Percentiles rank a stretch among this genome's conserved stretches.
These are phyloP conservation scores for Neonectria magnoliae DNA, from an alignment of 2,329 filamentous ascomycete genomes.

Conservation along the genomic window DNA sequence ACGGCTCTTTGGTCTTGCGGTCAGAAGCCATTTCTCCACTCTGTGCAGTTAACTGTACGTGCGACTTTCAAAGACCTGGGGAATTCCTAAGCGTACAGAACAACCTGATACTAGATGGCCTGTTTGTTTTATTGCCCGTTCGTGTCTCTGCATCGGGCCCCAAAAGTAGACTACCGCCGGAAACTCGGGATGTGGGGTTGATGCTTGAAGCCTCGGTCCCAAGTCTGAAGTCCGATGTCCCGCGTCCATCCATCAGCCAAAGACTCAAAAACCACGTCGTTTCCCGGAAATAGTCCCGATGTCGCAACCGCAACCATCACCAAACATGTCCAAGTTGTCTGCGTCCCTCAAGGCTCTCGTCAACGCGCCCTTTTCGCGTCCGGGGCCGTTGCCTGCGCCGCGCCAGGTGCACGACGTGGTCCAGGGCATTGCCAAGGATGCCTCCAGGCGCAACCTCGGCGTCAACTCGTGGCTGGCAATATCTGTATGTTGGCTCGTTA, in stretches of 20 bases:
- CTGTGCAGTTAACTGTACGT: neutral
- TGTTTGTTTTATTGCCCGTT: slow-evolving; percentile 24
- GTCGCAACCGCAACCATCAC: slow-evolving; percentile 27
- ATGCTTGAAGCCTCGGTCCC: slow-evolving; percentile 23
- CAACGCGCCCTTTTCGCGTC: slow-evolving; percentile 73
- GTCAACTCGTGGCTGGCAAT: slow-evolving; percentile 72
- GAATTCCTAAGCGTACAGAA: neutral
- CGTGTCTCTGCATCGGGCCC: slow-evolving; percentile 18
- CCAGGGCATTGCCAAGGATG: slow-evolving; percentile 70
- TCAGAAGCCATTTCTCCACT: slow-evolving; percentile 29
- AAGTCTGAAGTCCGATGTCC: slow-evolving; percentile 33
- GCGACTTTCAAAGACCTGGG: neutral
- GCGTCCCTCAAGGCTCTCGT: slow-evolving; percentile 77
- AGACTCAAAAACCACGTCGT: slow-evolving; percentile 12
- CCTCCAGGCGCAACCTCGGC: slow-evolving; percentile 69
- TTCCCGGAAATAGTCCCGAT: slow-evolving; percentile 13
- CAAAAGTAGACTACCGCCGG: slow-evolving; percentile 28
- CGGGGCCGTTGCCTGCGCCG: slow-evolving; percentile 72
- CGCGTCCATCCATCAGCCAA: neutral
- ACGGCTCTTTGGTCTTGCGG: slow-evolving; percentile 50
- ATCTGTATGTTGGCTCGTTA: slow-evolving; percentile 58
- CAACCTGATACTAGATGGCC: neutral
- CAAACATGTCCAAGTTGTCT: slow-evolving; percentile 77
- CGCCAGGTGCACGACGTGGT: slow-evolving; percentile 71
- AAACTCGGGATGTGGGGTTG: slow-evolving; percentile 30